These are phyloP conservation scores for Wallacemonas collosoma DNA, from an alignment of 208 protist species.

Conservation along the genomic window DNA sequence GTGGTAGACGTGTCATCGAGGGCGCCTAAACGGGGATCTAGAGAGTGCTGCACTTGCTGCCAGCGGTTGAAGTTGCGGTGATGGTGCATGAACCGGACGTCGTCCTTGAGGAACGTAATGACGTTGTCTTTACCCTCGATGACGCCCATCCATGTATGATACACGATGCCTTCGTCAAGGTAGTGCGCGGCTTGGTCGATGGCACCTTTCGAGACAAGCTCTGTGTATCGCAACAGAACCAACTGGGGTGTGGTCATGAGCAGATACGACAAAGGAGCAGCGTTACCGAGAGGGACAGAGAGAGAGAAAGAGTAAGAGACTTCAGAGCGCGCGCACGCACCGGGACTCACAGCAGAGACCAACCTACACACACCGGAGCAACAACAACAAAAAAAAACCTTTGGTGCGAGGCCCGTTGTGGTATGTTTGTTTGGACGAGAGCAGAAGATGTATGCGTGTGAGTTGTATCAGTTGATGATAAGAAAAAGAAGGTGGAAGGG, in stretches of 20 bases:
- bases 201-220: conserved; percentile 55
- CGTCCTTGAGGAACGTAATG: conserved; percentile 73
- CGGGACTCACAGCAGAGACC: too few species aligned
- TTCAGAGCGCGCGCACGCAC: too few species aligned
- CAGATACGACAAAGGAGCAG: neutral
- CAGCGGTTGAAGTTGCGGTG: conserved; percentile 62
- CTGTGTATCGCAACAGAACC: conserved; percentile 59
- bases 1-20: neutral
- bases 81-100: conserved; percentile 74
- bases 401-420: too few species aligned
- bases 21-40: conserved; percentile 35
- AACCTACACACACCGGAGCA: too few species aligned
- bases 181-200: conserved; percentile 67
- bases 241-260: conserved; percentile 57
- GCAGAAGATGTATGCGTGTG: too few species aligned
- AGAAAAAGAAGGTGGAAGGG: too few species aligned
- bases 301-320: neutral
- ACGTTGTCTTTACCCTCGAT: conserved; percentile 79
- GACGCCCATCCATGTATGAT: conserved; percentile 81
- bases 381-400: too few species aligned
- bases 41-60: conserved; percentile 71
- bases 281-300: neutral
- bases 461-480: too few species aligned
- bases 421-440: too few species aligned
- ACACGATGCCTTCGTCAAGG: conserved; percentile 70